Percentiles rank a stretch among this genome's conserved stretches.
phyloP scores from a whole-genome alignment of 108 stramenopile species.

The Schizochytrium sp. region DNA sequence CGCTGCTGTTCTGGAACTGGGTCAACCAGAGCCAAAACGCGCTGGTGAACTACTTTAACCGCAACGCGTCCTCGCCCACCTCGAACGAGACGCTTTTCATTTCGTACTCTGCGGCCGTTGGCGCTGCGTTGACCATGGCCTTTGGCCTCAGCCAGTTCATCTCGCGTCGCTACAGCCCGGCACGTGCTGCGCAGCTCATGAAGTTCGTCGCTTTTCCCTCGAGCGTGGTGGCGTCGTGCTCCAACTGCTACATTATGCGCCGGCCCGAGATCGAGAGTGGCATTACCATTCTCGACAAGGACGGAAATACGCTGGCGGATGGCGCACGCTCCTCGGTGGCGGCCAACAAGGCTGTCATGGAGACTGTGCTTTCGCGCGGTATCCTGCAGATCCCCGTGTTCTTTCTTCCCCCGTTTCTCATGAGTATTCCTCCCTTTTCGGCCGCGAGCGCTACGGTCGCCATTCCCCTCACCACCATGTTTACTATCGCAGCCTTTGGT shows the following conservation, averaged over 20 bases:
- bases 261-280: constrained; percentile 69
- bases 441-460: constrained; percentile 42
- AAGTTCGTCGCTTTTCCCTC: constrained; percentile 72
- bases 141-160: constrained; percentile 67
- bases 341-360: constrained; percentile 62
- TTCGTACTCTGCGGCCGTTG: constrained; percentile 70
- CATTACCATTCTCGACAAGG: constrained; percentile 52
- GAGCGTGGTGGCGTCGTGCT: constrained; percentile 62
- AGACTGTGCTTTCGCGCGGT: constrained; percentile 64
- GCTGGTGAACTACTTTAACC: constrained; percentile 68
- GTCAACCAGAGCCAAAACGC: constrained; percentile 80
- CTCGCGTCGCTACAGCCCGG: constrained; percentile 39
- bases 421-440: constrained; percentile 32
- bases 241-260: constrained; percentile 79
- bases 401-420: constrained; percentile 64
- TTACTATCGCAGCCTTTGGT: constrained; percentile 63
- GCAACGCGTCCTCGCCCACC: constrained; percentile 64
- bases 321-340: constrained; percentile 50
- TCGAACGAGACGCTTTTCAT: constrained; percentile 55
- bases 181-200: constrained; percentile 56
- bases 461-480: constrained; percentile 69
- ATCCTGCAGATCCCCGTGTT: constrained; percentile 70
- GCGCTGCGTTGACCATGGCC: constrained; percentile 64
- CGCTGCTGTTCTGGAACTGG: constrained; percentile 71
- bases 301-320: constrained; percentile 38